These are phyloP conservation scores for Diophrys appendiculata DNA, from an alignment of 73 alveolate genomes.

Conservation along the genomic window DNA sequence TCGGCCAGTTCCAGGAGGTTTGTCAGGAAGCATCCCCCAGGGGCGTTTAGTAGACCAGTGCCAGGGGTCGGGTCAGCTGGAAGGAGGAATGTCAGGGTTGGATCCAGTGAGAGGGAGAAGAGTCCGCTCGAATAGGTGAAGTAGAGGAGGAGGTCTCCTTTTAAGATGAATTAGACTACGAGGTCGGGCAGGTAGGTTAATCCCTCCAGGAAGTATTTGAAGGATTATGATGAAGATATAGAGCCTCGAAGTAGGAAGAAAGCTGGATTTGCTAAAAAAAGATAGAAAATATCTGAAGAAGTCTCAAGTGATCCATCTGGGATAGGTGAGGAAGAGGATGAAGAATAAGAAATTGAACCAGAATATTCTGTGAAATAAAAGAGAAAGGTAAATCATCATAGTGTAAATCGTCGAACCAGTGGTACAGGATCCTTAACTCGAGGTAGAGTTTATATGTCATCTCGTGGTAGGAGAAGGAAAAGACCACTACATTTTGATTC, in stretches of 20 bases:
- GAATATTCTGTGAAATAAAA: neutral
- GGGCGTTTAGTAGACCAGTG: too few species aligned
- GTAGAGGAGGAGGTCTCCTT: too few species aligned
- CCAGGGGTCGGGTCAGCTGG: too few species aligned
- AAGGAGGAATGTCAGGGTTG: too few species aligned
- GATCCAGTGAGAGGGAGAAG: too few species aligned
- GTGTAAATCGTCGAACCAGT: neutral
- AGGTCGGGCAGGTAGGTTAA: neutral
- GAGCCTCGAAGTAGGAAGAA: neutral
- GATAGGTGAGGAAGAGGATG: neutral
- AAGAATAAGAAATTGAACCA: neutral
- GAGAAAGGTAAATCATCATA: neutral
- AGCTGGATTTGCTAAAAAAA: too few species aligned
- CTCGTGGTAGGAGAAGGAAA: neutral
- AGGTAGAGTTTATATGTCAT: neutral
- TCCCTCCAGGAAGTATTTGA: neutral
- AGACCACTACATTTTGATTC: neutral
- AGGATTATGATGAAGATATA: neutral
- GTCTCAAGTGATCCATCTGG: too few species aligned
- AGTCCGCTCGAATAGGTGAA: too few species aligned
- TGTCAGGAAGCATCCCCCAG: too few species aligned
- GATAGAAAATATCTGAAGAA: neutral
- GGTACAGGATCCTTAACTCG: neutral
- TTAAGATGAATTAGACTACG: neutral
- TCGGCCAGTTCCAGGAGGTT: too few species aligned